Evolutionary conservation across 2,329 filamentous ascomycete genomes (phyloP).

Genomic region (Metarhizium album): DNA sequence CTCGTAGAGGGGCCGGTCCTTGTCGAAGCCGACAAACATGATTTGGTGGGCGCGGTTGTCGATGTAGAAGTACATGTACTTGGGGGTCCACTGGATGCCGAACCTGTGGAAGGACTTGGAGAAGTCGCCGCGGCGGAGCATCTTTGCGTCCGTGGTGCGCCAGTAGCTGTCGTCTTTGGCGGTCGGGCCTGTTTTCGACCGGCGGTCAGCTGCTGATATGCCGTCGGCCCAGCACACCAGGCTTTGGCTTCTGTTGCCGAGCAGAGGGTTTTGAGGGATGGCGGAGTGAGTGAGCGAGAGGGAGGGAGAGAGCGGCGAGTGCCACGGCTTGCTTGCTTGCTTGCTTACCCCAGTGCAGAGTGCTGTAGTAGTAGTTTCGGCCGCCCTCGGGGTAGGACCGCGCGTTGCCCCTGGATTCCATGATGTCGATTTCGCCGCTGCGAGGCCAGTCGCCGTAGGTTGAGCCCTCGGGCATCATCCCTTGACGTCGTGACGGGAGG

Average conservation of each 20-base stretch:
- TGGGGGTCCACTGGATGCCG: slow-evolving; percentile 40
- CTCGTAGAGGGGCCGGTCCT: slow-evolving; percentile 25
- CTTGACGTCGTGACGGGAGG: no score
- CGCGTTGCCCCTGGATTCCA: slow-evolving; percentile 31
- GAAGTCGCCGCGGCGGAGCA: slow-evolving; percentile 27
- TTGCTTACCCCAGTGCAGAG: slow-evolving; percentile 35
- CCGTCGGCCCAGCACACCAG: no score
- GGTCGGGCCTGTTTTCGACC: slow-evolving; percentile 14
- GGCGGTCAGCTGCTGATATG: not conserved
- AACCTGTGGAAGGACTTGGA: slow-evolving; percentile 37
- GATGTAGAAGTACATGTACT: slow-evolving; percentile 43
- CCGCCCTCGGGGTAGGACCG: slow-evolving; percentile 30
- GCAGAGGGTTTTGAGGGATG: not conserved
- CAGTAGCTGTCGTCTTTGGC: slow-evolving; percentile 21
- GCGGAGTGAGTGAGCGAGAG: no score
- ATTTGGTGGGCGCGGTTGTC: slow-evolving; percentile 32
- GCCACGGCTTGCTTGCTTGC: no score
- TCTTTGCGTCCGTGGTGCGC: slow-evolving; percentile 21
- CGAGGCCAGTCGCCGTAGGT: slow-evolving; percentile 40
- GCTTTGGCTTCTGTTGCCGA: no score
- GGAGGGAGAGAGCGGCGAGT: no score
- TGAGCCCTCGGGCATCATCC: slow-evolving; percentile 39
- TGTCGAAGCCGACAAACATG: slow-evolving; percentile 25
- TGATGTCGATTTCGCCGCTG: slow-evolving; percentile 43
- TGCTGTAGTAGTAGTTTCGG: slow-evolving; percentile 29